phyloP scores from a whole-genome alignment of 257 asterid species.

The Solanum medicagineum region DNA sequence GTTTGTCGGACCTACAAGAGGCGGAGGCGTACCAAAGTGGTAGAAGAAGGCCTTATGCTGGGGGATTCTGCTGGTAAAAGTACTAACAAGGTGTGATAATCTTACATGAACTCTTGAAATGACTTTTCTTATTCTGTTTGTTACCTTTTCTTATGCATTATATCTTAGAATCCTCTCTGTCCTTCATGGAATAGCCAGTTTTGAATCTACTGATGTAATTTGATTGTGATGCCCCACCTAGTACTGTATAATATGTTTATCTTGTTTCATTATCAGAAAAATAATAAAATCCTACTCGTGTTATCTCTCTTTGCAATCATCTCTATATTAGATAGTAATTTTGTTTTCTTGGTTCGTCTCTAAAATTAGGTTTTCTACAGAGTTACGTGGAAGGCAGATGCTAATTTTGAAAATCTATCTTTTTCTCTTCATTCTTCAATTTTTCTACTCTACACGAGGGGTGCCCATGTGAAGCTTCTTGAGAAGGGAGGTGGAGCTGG shows the following conservation, averaged over 20 bases:
- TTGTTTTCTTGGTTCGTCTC: background rate
- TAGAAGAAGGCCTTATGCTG: constrained; percentile 10
- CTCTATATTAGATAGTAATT: background rate
- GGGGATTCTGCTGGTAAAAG: constrained; percentile 21
- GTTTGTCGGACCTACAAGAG: constrained; percentile 58
- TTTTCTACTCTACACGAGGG: background rate
- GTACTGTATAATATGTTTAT: background rate
- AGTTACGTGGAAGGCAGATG: background rate
- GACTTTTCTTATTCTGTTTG: background rate
- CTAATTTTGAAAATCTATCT: background rate
- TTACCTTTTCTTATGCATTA: background rate
- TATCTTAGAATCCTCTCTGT: background rate
- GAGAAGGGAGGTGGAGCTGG: background rate
- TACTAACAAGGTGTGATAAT: constrained; percentile 29
- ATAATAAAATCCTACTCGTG: background rate
- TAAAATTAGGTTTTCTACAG: background rate
- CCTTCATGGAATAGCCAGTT: background rate
- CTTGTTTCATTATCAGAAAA: background rate
- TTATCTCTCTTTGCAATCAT: background rate
- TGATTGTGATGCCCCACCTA: background rate
- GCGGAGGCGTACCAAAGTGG: constrained; percentile 30
- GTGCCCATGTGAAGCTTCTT: background rate
- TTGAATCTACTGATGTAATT: background rate
- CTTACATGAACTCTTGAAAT: background rate
- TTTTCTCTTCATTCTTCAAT: background rate